These are phyloP conservation scores for Furcasterigmium furcatum DNA, from an alignment of 2,329 filamentous ascomycete species.

Conservation along the genomic window DNA sequence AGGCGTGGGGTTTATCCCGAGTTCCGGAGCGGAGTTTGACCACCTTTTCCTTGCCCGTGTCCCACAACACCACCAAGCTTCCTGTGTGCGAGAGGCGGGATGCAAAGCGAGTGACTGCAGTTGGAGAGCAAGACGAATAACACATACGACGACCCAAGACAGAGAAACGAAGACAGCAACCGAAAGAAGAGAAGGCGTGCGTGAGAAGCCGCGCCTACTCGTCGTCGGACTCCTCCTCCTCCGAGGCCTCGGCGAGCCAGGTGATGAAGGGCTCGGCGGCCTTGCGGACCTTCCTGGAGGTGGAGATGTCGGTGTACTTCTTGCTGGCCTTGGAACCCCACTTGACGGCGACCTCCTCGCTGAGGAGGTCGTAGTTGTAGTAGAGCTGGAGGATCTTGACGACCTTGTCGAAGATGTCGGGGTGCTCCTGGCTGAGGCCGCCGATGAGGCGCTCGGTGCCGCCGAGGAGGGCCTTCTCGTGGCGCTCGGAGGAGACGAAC, in stretches of 20 bases:
- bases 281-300: constrained; percentile 43
- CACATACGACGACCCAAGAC: no score
- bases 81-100: no score
- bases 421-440: constrained; percentile 67
- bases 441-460: constrained; percentile 91
- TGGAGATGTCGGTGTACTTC: constrained; percentile 65
- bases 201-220: constrained; percentile 25
- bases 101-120: no score
- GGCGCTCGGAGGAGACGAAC: constrained; percentile 86
- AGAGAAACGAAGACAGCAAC: neutral
- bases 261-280: constrained; percentile 89
- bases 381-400: constrained; percentile 85
- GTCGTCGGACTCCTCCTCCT: constrained; percentile 63
- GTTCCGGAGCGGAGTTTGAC: no score
- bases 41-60: no score
- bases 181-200: neutral
- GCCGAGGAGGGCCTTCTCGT: constrained; percentile 92
- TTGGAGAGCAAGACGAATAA: no score
- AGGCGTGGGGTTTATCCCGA: no score
- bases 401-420: constrained; percentile 71
- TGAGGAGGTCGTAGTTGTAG: constrained; percentile 87
- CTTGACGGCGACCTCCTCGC: constrained; percentile 81
- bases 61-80: no score
- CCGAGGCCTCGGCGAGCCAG: constrained; percentile 87
- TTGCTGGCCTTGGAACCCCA: constrained; percentile 97